Evolutionary conservation across 805 yeast species (phyloP), one percentile per base, ranked within the genome.

Genomic region (Wickerhamiella brachini): DNA sequence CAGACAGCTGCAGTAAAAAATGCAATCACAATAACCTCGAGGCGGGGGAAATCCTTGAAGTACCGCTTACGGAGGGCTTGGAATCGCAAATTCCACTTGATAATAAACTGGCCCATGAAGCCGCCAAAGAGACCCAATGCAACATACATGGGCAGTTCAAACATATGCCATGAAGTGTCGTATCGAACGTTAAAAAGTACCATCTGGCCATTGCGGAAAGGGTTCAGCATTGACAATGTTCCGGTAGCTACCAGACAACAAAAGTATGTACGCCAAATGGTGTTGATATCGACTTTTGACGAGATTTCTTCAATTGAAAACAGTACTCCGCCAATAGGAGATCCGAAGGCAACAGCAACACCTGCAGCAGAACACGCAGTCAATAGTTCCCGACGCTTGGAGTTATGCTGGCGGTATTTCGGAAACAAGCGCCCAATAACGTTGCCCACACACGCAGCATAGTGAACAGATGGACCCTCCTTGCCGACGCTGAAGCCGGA

Each of bases 381-480:
- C 49, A 93, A 68, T 49, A 83, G 77, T 55, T 84, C 89, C 24
- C 72, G 55, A 55, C 64, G 60, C 55, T 68, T 61, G 48, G 68
- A 54, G 39, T 65, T 62, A 54, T 63, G 68, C 49, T 51, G 54
- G 15, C 68, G 63, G 53, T 68, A 70, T 44, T 63, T 65, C 38
- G 65, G 52, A 51, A 82, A 72, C 44, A 79, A 63, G 39, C 74
- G 73, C 0, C 93, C 80, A 12, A 87, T 69, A n/a, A 80, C 75
- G 59, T 81, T 80, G 0, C 97, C 98, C n/a, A 84, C 90, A 65
- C 97, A 89, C 0, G 89, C 95, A 0, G 98, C 97, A 66, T 90
- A 93, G 67, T 93, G 99, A 12, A 93, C 98, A 59, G 90, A 80
- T 1, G 99, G 99, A 0, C 99, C 99, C 64, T 93, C 99, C 67